phyloP scores from a whole-genome alignment of 2,329 filamentous ascomycete genomes.

The Fusarium anthophilum region DNA sequence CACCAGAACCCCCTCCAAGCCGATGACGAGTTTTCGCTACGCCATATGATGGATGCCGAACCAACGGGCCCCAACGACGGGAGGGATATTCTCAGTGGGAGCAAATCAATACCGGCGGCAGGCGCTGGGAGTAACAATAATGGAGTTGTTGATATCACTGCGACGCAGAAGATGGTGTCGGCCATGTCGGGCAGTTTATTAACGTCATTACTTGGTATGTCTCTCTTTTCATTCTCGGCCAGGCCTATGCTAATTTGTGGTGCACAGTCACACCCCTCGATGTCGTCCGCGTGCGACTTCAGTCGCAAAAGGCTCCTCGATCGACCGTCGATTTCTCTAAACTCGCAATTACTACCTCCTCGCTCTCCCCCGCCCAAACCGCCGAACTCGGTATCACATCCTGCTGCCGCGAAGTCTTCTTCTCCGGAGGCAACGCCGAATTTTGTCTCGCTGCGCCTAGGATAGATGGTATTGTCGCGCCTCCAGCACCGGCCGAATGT shows the following conservation, averaged over 20 bases:
- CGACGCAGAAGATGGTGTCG: slow-evolving; percentile 92
- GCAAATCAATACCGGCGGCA: slow-evolving; percentile 7
- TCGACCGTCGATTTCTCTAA: slow-evolving; percentile 64
- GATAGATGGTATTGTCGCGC: slow-evolving; percentile 55
- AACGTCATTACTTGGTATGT: slow-evolving; percentile 85
- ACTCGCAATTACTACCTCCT: slow-evolving; percentile 65
- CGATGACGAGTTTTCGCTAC: slow-evolving; percentile 44
- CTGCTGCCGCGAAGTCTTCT: slow-evolving; percentile 97
- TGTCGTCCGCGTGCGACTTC: slow-evolving; percentile 92
- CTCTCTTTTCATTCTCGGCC: not conserved
- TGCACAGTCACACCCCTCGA: slow-evolving; percentile 88
- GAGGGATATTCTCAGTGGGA: slow-evolving; percentile 1
- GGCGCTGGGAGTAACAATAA: slow-evolving; percentile 33
- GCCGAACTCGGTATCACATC: slow-evolving; percentile 89
- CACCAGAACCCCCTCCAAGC: slow-evolving; percentile 37
- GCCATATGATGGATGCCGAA: slow-evolving; percentile 41
- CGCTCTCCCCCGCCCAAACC: slow-evolving; percentile 75
- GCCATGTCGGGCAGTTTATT: slow-evolving; percentile 90
- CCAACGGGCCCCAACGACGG: slow-evolving; percentile 18
- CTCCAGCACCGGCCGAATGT: slow-evolving; percentile 70
- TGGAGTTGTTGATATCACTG: slow-evolving; percentile 73
- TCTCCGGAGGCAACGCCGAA: slow-evolving; percentile 85
- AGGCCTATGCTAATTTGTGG: slow-evolving; percentile 6
- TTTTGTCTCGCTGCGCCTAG: slow-evolving; percentile 79
- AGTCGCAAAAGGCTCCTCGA: slow-evolving; percentile 74